phyloP scores from a whole-genome alignment of 495 filamentous ascomycete genomes.

The Aspergillus saccharolyticus region DNA sequence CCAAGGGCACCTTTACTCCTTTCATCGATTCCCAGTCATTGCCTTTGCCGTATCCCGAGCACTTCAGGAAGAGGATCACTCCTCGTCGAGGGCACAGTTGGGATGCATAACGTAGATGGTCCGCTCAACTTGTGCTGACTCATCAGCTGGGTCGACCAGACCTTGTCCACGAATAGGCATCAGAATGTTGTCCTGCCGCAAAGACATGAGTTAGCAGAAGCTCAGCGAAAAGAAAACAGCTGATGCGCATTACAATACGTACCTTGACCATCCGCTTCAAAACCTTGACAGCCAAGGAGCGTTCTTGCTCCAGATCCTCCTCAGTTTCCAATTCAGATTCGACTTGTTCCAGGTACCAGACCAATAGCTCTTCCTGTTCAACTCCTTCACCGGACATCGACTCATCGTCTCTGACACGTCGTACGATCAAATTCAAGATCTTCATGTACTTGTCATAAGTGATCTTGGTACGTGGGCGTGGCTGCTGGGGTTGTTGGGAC shows the following conservation, averaged over 20 bases:
- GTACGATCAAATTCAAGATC: slow-evolving; percentile 81
- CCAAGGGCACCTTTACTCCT: slow-evolving; percentile 4
- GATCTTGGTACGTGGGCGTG: slow-evolving; percentile 73
- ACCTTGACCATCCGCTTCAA: slow-evolving; percentile 96
- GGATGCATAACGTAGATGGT: slow-evolving; percentile 90
- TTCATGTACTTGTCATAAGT: slow-evolving; percentile 92
- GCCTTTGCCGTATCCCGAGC: slow-evolving; percentile 2
- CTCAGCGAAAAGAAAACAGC: neutral
- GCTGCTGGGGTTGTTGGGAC: slow-evolving; percentile 32
- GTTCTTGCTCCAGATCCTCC: slow-evolving; percentile 75
- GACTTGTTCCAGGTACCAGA: slow-evolving; percentile 94
- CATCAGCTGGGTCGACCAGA: slow-evolving; percentile 53
- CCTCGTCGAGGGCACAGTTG: slow-evolving; percentile 80
- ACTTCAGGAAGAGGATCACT: slow-evolving; percentile 24
- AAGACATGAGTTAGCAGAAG: slow-evolving; percentile 12
- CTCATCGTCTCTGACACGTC: slow-evolving; percentile 74
- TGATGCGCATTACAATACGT: slow-evolving; percentile 26
- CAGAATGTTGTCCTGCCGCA: slow-evolving; percentile 74
- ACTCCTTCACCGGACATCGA: slow-evolving; percentile 73
- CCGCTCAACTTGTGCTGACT: slow-evolving; percentile 41
- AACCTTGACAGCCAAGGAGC: slow-evolving; percentile 75
- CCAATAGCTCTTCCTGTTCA: slow-evolving; percentile 75
- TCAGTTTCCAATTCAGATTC: slow-evolving; percentile 75
- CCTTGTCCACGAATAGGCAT: slow-evolving; percentile 89
- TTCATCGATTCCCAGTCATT: neutral